phyloP scores from a whole-genome alignment of 163 green algal species.

The Smithsoniella earleae region DNA sequence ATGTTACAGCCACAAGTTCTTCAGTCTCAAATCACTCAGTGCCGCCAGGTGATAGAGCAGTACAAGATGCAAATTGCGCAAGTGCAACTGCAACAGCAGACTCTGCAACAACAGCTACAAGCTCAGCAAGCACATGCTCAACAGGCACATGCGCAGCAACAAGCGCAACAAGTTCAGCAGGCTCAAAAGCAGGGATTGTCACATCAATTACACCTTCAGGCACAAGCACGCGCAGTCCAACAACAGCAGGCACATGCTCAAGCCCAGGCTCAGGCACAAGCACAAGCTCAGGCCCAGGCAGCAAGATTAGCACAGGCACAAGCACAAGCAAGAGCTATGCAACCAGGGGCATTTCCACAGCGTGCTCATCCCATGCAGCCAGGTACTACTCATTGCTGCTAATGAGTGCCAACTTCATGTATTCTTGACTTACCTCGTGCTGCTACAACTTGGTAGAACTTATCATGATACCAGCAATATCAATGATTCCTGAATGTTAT shows the following conservation, averaged over 20 bases:
- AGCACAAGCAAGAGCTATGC: no score
- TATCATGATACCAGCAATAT: no score
- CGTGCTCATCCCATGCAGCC: no score
- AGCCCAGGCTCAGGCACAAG: not conserved
- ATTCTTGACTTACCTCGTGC: no score
- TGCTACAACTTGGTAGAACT: no score
- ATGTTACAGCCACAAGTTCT: slow-evolving; percentile 12
- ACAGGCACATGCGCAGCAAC: not conserved
- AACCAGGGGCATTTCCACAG: no score
- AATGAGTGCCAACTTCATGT: no score
- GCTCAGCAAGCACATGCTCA: slow-evolving; percentile 17
- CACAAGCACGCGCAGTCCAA: not conserved
- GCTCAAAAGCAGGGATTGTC: not conserved
- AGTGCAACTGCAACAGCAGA: slow-evolving; percentile 10
- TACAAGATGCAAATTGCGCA: slow-evolving; percentile 24
- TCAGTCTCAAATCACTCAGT: not conserved
- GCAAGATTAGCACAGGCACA: no score
- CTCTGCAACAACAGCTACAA: slow-evolving; percentile 18
- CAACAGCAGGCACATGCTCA: not conserved
- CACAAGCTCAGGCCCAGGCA: no score
- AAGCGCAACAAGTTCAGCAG: slow-evolving; percentile 10
- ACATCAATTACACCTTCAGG: not conserved
- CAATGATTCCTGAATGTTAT: no score
- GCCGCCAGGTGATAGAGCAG: slow-evolving; percentile 10
- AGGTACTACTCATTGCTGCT: no score